Evolutionary conservation across 257 asterid genomes (phyloP), one percentile per base, ranked within the genome.

Genomic region (Scutellaria barbata): DNA sequence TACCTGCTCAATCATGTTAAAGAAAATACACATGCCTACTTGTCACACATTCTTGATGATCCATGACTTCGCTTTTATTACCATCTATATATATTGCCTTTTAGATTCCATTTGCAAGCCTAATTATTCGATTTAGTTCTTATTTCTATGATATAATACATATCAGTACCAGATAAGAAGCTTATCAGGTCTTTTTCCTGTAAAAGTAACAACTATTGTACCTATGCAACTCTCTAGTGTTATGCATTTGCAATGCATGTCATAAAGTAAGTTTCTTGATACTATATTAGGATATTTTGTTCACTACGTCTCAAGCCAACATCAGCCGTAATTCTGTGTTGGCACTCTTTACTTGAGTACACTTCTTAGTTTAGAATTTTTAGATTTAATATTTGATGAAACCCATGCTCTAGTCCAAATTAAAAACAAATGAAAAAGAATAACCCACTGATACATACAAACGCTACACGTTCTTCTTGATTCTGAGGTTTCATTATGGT

Each of bases 1-100:
- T 41, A 16, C 45, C 66, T 71, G 41, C 63, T 37, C 8, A 59
- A 59, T 35, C 65, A 59, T 35, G 65, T 40, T 59, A 45, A 42
- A 7, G 3, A 42, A 35, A 33, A 59, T 9, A n/a, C 47, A 10
- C 37, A 25, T 56, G 10, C 46, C 46, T 59, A 20, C 42, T 50
- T 68, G 14, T 39, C 39, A 10, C 18, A 37, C 11, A 3, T 52
- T 40, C 13, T 11, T 66, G 41, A 55, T 10, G 35, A 47, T 18
- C 37, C 18, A 42, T 50, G 64, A 18, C 55, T 68, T 67, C 40
- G 55, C 54, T 52, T 16, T 39, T 40, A 6, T 52, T 14, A 40
- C 25, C 37, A 33, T 68, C 20, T 51, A 39, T 10, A 10, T 33
- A 33, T 35, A 47, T 10, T 22, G 16, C 69, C 43, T 45, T 30